These are phyloP conservation scores for Sophora flavescens DNA, from an alignment of 306 rosid genomes.

Conservation along the genomic window DNA sequence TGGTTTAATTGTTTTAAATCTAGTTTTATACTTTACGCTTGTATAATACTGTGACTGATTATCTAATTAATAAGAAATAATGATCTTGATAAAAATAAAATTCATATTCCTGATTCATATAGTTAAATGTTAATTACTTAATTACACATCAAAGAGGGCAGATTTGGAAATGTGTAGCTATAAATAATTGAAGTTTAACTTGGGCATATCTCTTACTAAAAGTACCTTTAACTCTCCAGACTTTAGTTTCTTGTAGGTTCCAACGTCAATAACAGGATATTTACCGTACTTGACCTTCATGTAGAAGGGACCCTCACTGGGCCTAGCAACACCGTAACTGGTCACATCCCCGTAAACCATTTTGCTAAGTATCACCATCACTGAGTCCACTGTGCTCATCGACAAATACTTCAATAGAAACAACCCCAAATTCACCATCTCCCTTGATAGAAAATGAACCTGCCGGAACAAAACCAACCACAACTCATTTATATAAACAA, in stretches of 20 bases:
- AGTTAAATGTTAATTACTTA: too few species aligned
- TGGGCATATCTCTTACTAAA: too few species aligned
- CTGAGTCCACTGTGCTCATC: conserved; percentile 54
- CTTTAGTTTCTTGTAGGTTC: conserved; percentile 58
- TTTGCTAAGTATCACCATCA: conserved; percentile 61
- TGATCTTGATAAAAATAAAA: too few species aligned
- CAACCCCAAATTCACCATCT: conserved; percentile 54
- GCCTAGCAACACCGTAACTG: conserved; percentile 61
- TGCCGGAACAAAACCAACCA: too few species aligned
- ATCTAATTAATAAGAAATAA: too few species aligned
- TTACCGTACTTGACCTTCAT: conserved; percentile 73
- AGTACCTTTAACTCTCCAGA: conserved; percentile 68
- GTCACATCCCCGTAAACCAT: conserved; percentile 61
- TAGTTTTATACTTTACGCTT: too few species aligned
- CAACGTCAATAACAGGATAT: conserved; percentile 66
- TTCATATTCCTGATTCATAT: too few species aligned
- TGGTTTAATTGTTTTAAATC: too few species aligned
- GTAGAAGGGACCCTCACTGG: conserved; percentile 71
- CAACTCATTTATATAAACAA: too few species aligned
- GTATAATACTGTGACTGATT: too few species aligned
- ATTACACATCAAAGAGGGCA: neutral
- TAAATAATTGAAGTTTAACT: neutral
- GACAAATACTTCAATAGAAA: conserved; percentile 59
- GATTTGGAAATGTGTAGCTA: neutral
- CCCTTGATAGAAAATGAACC: conserved; percentile 70